Conservation (phyloP, 139 green algal species). For the Chlorella sp. region DNA sequence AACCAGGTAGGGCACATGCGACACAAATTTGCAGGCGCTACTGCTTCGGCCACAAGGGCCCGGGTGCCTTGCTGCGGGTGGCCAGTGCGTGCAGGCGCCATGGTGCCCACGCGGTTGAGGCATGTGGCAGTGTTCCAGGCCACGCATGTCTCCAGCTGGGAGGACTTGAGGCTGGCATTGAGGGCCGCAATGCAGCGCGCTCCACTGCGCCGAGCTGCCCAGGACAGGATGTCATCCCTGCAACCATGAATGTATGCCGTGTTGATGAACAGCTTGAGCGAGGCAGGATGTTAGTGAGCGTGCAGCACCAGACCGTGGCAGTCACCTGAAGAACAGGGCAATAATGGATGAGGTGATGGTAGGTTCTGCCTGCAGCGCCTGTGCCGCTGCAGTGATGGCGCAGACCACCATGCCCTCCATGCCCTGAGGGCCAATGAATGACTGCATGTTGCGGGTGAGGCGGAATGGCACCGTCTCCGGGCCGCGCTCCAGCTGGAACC, state of each 20-base stretch:
- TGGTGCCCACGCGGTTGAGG: conserved; percentile 11
- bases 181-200: conserved; percentile 37
- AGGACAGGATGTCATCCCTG: conserved; percentile 62
- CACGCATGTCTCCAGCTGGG: conserved; percentile 48
- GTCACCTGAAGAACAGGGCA: conserved; percentile 72
- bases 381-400: conserved; percentile 70
- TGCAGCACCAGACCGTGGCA: too few species aligned
- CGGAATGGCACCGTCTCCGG: conserved; percentile 95
- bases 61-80: conserved; percentile 73
- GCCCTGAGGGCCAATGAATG: conserved; percentile 96
- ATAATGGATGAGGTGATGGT: conserved; percentile 71
- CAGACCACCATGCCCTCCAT: conserved; percentile 88
- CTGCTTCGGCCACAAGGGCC: conserved; percentile 84
- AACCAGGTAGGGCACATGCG: conserved; percentile 95
- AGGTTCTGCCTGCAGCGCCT: conserved; percentile 54
- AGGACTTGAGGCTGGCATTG: conserved; percentile 33
- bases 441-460: conserved; percentile 95
- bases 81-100: background rate
- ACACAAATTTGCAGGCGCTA: conserved; percentile 82
- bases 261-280: too few species aligned
- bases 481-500: conserved; percentile 70
- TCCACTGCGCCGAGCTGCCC: conserved; percentile 34
- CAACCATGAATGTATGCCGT: too few species aligned
- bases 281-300: too few species aligned
- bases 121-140: conserved; percentile 19